Evolutionary conservation across 116 monocot species (phyloP), one percentile per base, ranked within the genome.

Genomic region (Dioscorea cayenensis): DNA sequence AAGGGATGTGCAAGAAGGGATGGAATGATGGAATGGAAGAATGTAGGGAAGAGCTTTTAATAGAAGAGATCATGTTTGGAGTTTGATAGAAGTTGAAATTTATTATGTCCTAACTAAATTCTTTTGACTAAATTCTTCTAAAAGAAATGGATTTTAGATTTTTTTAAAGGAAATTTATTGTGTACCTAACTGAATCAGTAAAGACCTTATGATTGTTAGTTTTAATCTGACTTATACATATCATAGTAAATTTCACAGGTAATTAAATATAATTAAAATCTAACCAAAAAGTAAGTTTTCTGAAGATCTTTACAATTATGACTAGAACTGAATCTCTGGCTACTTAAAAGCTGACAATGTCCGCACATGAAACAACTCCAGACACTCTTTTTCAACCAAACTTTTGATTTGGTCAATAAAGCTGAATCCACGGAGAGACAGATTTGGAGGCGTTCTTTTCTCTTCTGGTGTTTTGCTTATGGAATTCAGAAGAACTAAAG

Each of bases 361-460:
- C 83, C 7, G 83, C 83, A n/a, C 83, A 83, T 1, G 83, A 83
- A 52, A 83, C 83, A 28, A 83, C 63, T 7, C 83, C 83, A 3
- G 79, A 65, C 83, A 83, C 14, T 71, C 79, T 3, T 68, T 19
- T 17, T 83, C 83, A 17, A 83, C 0, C 21, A 72, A 6, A 3
- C 68, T 65, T 67, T 83, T 83, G 36, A 79, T 27, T 0, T 23
- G 3, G 36, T 83, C 79, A 64, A 83, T 72, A 59, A 83, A 72
- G 20, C 14, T 49, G 64, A 79, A 83, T 0, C 83, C 79, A 8
- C 83, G 83, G 35, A 79, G 79, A 0, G 66, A 68, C 25, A 18
- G 48, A 72, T 79, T 78, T 0, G 78, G 78, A 28, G 22, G 22
- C 1, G 83, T 70, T 27, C 68, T 52, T 52, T 76, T 83, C 75